A percentile compares a stretch with the other conserved stretches of the same genome.
Evolutionary conservation across 2,329 filamentous ascomycete genomes (phyloP).

Genomic region (Ceratocystis colombiana): DNA sequence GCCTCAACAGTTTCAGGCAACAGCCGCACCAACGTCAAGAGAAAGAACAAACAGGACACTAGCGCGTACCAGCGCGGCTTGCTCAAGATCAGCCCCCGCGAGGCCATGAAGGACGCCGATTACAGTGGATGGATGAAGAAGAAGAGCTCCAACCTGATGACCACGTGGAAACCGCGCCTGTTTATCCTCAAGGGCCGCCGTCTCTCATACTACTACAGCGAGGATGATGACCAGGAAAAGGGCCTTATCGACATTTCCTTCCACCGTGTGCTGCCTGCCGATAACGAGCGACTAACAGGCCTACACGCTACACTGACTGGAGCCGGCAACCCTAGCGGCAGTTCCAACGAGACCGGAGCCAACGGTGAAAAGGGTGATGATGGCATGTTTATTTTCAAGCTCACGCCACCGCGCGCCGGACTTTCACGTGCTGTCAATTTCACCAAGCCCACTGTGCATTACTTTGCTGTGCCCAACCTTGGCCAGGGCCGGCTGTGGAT

Average conservation of each 20-base stretch:
- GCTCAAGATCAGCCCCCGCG: conserved; percentile 66
- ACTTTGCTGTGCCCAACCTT: conserved; percentile 89
- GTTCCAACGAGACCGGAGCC: conserved; percentile 32
- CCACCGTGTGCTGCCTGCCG: conserved; percentile 88
- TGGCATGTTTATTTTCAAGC: conserved; percentile 93
- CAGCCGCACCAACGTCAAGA: conserved; percentile 36
- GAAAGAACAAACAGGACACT: conserved; percentile 86
- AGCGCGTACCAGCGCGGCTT: conserved; percentile 86
- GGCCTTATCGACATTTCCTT: conserved; percentile 96
- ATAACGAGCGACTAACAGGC: conserved; percentile 80
- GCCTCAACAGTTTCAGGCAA: conserved; percentile 41
- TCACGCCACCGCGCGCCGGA: conserved; percentile 79
- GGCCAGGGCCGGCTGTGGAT: conserved; percentile 90
- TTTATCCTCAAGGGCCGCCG: conserved; percentile 88
- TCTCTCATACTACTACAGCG: conserved; percentile 91
- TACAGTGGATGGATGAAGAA: conserved; percentile 99
- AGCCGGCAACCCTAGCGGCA: conserved; percentile 54
- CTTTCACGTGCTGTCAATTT: conserved; percentile 89
- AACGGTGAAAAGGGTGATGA: conserved; percentile 46
- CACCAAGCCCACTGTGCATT: conserved; percentile 93
- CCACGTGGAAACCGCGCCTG: conserved; percentile 93
- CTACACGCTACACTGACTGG: conserved; percentile 87
- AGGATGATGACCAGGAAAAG: conserved; percentile 84
- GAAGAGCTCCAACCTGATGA: conserved; percentile 90
- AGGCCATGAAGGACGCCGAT: conserved; percentile 78